phyloP scores from a whole-genome alignment of 78 protist genomes.

The Protostelium mycophagum region DNA sequence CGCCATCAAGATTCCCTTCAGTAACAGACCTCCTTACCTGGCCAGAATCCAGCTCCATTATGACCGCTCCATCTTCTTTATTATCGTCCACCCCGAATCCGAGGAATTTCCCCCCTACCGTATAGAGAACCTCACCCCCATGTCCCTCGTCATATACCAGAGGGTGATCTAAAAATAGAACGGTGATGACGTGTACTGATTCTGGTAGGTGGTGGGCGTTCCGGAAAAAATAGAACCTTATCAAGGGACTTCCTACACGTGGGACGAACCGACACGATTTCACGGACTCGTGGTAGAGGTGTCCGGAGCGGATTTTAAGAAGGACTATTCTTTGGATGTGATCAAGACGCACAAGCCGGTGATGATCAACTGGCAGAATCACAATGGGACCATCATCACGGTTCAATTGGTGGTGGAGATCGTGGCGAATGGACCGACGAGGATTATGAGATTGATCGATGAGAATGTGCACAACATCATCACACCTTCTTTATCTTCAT shows the following conservation, averaged over 20 bases:
- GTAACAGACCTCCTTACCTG: neutral
- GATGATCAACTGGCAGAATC: neutral
- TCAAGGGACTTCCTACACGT: neutral
- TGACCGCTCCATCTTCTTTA: neutral
- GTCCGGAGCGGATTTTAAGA: neutral
- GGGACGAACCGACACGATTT: neutral
- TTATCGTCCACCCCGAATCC: neutral
- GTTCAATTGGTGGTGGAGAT: neutral
- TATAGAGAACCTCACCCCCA: neutral
- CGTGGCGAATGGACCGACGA: neutral
- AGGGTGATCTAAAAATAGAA: too few species aligned
- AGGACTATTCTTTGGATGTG: neutral
- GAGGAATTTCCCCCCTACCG: slow-evolving; percentile 1
- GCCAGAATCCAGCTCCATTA: neutral
- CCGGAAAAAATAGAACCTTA: neutral
- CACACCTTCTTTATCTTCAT: too few species aligned
- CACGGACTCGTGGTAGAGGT: neutral
- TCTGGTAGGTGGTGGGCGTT: too few species aligned
- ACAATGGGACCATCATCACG: neutral
- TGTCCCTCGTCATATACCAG: slow-evolving; percentile 1
- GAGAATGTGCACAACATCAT: neutral
- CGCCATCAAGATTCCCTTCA: neutral
- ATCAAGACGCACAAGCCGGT: neutral
- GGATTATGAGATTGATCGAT: neutral
- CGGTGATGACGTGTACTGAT: too few species aligned